Evolutionary conservation across 305 asterid species (phyloP), one percentile per base, ranked within the genome.

Genomic region (Salvia sclarea): DNA sequence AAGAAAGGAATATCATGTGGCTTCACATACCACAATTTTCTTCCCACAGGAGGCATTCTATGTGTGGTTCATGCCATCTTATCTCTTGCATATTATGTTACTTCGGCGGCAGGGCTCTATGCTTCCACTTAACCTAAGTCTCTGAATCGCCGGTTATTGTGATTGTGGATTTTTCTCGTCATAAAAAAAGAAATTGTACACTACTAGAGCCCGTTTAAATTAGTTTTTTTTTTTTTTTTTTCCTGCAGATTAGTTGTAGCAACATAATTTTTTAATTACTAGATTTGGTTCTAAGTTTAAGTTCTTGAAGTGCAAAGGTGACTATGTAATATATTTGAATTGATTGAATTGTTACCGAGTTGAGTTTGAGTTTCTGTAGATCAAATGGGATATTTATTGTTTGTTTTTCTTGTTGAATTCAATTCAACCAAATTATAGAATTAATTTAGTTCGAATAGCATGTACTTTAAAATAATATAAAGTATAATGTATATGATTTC

Each of bases 1-100:
- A 83, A 88, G 71, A 81, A 88, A 52, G 84, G 90, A 76, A 81
- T 87, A 49, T 78, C 92, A 0, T 90, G 97, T 68, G 95, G 95
- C 2, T 82, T 90, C 69, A 66, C 88, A 44, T 82, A 88, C 78
- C 97, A 86, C 61, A 88, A 86, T 69, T 85, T 86, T 50, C 70
- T 90, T 54, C 84, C 92, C 0, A 81, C 66, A 4, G 97, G 97
- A 72, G 97, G 96, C 65, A 79, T 86, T 61, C 45, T 81, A 65
- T 88, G 95, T 80, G 68, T 88, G 67, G 79, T 85, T 40, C 97
- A 88, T 75, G 87, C 88, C 38, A 70, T 85, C 1, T 75, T 88
- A 65, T 70, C 95, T 1, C 88, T 85, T 37, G 90, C 92, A 0
- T 90, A 86, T 64, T 85, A 76, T 78, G 81, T 82, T 61, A 88